Conservation (phyloP, 805 yeast species). For the Wickerhamiella hasegawae region DNA sequence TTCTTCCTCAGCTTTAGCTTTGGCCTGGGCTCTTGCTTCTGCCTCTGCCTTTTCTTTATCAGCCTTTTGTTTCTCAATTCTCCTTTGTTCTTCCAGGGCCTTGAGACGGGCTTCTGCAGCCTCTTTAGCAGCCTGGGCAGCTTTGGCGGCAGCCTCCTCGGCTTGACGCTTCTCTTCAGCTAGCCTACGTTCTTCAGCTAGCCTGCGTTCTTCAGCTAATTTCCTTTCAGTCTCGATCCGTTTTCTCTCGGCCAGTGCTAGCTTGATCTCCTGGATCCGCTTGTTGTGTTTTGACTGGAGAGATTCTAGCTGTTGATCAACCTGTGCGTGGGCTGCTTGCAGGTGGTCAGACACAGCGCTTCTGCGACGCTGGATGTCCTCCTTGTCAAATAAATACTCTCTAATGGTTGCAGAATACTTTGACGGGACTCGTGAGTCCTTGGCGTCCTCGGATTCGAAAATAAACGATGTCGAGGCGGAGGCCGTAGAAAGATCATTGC, state of each 20-base stretch:
- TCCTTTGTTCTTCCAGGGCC: conserved; percentile 2
- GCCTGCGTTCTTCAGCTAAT: neutral
- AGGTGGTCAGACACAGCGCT: too few relatives aligned
- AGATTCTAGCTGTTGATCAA: neutral
- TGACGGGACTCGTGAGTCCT: too few relatives aligned
- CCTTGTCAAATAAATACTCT: too few relatives aligned
- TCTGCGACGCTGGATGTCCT: too few relatives aligned
- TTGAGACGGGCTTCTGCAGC: conserved; percentile 2
- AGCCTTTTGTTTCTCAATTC: conserved; percentile 2
- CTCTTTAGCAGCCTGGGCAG: too few relatives aligned
- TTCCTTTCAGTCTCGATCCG: neutral
- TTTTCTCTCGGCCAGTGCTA: neutral
- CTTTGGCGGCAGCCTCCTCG: conserved; percentile 11
- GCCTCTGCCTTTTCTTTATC: conserved; percentile 12
- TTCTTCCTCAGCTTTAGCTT: conserved; percentile 15
- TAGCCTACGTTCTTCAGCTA: neutral
- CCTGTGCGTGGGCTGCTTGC: neutral
- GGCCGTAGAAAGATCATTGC: neutral
- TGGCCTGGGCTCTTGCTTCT: too few relatives aligned
- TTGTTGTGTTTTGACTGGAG: neutral
- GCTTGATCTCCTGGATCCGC: neutral
- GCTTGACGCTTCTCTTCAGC: neutral
- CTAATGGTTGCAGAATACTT: too few relatives aligned
- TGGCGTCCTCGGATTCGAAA: neutral
- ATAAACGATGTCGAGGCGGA: neutral